A percentile compares a stretch with the other conserved stretches of the same genome.
Evolutionary conservation across 202 grass and related monocot species (phyloP).

Genomic region (Tripidium arundinaceum): DNA sequence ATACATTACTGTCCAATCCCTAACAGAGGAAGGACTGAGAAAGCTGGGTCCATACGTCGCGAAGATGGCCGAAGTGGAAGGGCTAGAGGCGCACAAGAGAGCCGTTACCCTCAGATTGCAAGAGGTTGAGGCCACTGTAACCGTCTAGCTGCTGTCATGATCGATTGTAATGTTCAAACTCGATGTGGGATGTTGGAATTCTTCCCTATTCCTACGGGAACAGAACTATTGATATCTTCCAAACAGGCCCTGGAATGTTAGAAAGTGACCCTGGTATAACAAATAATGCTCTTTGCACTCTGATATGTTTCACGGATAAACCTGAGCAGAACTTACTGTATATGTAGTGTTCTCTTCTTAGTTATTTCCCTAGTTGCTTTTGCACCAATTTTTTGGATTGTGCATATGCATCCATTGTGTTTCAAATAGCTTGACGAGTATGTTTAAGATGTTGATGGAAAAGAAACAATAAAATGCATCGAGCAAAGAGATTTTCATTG

Average conservation of each 20-base stretch:
- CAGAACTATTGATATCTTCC: background rate
- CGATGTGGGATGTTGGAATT: background rate
- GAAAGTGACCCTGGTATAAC: background rate
- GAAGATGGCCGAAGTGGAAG: conserved; percentile 90
- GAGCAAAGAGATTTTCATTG: background rate
- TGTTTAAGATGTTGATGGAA: background rate
- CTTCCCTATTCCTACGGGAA: background rate
- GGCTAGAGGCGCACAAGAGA: conserved; percentile 86
- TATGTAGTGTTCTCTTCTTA: background rate
- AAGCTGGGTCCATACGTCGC: conserved; percentile 65
- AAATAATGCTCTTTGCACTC: background rate
- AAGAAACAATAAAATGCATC: background rate
- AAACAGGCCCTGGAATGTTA: background rate
- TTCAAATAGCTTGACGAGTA: background rate
- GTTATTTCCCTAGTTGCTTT: background rate
- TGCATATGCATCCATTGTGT: background rate
- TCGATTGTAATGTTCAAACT: background rate
- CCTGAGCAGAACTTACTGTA: background rate
- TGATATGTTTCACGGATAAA: background rate
- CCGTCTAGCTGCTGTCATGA: conserved; percentile 28
- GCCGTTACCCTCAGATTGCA: conserved; percentile 83
- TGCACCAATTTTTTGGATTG: background rate
- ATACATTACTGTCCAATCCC: conserved; percentile 83
- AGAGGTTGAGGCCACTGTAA: conserved; percentile 56
- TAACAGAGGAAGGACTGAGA: conserved; percentile 73